These are phyloP conservation scores for Solanum piurae DNA, from an alignment of 257 asterid genomes.

Conservation along the genomic window DNA sequence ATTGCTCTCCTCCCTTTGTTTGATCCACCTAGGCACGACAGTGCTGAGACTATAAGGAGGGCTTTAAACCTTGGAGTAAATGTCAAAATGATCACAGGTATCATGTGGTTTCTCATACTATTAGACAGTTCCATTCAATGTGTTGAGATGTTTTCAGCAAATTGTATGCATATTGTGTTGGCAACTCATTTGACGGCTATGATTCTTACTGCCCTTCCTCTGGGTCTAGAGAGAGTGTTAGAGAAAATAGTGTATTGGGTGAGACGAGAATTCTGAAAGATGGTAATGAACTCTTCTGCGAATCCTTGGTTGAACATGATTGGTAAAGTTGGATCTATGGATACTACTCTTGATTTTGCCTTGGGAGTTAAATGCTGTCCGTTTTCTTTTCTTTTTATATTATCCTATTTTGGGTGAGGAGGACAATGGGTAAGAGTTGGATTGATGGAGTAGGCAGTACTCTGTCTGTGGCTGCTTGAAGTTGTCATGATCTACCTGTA, in stretches of 20 bases:
- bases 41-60: slow-evolving; percentile 85
- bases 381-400: not conserved
- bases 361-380: not conserved
- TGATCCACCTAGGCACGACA: slow-evolving; percentile 94
- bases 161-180: not conserved
- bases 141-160: not conserved
- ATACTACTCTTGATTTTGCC: not conserved
- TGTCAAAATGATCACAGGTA: slow-evolving; percentile 89
- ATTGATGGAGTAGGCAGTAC: not conserved
- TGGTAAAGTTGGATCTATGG: not conserved
- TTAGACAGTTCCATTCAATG: not conserved
- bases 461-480: not conserved
- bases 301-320: not conserved
- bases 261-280: not conserved
- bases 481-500: not conserved
- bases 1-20: slow-evolving; percentile 87
- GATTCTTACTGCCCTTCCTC: not conserved
- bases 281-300: not conserved
- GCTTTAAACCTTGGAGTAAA: slow-evolving; percentile 88
- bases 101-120: not conserved
- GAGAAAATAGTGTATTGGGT: not conserved
- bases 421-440: not conserved
- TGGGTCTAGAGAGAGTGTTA: not conserved
- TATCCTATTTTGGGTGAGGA: not conserved
- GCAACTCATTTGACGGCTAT: not conserved